A percentile compares a stretch with the other conserved stretches of the same genome.
Evolutionary conservation across 1,284 basidiomycete genomes (phyloP).

Genomic region (Coriolopsis trogii): DNA sequence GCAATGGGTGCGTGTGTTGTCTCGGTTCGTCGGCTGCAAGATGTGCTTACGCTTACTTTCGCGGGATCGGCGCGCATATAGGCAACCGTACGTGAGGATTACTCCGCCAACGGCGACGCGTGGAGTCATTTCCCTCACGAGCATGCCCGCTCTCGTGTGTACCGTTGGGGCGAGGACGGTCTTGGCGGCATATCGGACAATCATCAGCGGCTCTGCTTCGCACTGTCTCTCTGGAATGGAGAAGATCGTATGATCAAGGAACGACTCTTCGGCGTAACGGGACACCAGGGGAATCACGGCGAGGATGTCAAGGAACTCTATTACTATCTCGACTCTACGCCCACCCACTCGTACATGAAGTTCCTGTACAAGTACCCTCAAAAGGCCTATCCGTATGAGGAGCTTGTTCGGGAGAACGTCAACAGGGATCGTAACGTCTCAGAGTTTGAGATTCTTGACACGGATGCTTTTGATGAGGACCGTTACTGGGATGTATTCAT

Average conservation of each 20-base stretch:
- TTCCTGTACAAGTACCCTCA: conserved; percentile 99
- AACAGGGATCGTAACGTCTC: conserved; percentile 83
- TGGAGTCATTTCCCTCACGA: conserved; percentile 99
- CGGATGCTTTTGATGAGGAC: conserved; percentile 90
- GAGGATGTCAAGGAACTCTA: conserved; percentile 99
- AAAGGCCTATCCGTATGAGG: conserved; percentile 88
- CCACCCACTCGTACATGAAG: conserved; percentile 99
- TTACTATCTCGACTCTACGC: conserved; percentile 97
- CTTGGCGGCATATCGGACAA: conserved; percentile 97
- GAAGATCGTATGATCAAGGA: conserved; percentile 96
- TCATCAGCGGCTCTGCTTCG: conserved; percentile 91
- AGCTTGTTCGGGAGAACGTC: conserved; percentile 86
- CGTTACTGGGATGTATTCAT: conserved; percentile 98
- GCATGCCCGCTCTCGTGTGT: conserved; percentile 91
- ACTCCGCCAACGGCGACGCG: conserved; percentile 94
- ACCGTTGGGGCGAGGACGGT: conserved; percentile 98
- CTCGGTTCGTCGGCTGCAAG: conserved; percentile 7
- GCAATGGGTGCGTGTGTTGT: conserved; percentile 81
- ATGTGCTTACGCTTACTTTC: conserved; percentile 7
- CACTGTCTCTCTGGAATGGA: conserved; percentile 93
- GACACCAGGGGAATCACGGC: conserved; percentile 97
- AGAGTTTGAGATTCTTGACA: conserved; percentile 95
- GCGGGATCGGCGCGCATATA: conserved; percentile 35
- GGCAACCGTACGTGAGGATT: conserved; percentile 98
- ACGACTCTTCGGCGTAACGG: conserved; percentile 92